Evolutionary conservation across 176 grass and related monocot genomes (phyloP).

Genomic region (Metroxylon sagu): DNA sequence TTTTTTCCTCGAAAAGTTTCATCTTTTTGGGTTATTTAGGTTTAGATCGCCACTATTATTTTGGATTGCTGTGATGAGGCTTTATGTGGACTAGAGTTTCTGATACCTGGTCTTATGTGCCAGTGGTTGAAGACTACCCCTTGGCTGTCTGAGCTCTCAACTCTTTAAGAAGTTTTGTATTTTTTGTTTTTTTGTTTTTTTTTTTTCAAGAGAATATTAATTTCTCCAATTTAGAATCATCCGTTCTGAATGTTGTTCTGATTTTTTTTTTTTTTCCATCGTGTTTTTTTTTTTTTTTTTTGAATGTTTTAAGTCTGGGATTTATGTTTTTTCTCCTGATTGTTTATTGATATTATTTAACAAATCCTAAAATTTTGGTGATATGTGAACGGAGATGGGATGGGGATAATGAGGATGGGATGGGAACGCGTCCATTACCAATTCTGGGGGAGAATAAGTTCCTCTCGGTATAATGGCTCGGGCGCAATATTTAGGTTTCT

Average conservation of each 20-base stretch:
- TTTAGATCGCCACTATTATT: too few relatives aligned
- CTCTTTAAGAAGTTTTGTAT: not conserved
- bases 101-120: constrained; percentile 24
- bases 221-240: too few relatives aligned
- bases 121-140: constrained; percentile 53
- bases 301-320: constrained; percentile 16
- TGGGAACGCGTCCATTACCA: constrained; percentile 46
- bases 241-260: too few relatives aligned
- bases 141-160: constrained; percentile 61
- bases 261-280: not conserved
- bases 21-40: too few relatives aligned
- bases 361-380: constrained; percentile 2
- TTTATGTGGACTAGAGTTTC: constrained; percentile 65
- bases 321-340: not conserved
- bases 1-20: too few relatives aligned
- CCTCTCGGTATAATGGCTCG: constrained; percentile 55
- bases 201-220: not conserved
- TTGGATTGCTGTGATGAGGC: constrained; percentile 37
- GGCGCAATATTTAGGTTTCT: constrained; percentile 28
- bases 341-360: not conserved
- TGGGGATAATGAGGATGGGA: not conserved
- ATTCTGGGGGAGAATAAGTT: constrained; percentile 47
- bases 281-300: constrained; percentile 3
- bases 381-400: not conserved
- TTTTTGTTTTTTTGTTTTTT: not conserved